Evolutionary conservation across 2,329 filamentous ascomycete species (phyloP).

Genomic region (Trichoderma polysporum): DNA sequence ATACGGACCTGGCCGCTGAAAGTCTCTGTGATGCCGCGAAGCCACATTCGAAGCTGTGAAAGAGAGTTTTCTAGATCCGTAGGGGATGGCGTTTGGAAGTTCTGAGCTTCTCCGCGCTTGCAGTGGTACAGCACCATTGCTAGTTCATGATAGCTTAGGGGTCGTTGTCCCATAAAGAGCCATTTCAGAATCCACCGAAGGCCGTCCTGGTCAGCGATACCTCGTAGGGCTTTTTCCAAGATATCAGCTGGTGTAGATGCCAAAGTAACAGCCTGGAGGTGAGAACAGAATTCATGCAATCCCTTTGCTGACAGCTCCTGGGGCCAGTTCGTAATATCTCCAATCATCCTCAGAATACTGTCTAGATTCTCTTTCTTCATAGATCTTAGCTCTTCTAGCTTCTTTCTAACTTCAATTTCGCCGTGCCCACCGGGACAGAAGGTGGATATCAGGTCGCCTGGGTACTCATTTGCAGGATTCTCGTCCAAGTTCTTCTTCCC

Average conservation of each 20-base stretch:
- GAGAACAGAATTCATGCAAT: not conserved
- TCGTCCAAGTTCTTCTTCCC: too few species aligned
- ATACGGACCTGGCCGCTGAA: not conserved
- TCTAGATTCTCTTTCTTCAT: not conserved
- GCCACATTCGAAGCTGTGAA: not conserved
- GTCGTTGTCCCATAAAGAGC: not conserved
- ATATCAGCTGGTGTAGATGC: not conserved
- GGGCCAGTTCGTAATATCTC: not conserved
- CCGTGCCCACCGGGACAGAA: not conserved
- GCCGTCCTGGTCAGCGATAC: not conserved
- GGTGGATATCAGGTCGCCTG: not conserved
- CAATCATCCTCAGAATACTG: not conserved
- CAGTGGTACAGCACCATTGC: not conserved
- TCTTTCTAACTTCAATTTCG: not conserved
- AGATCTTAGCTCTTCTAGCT: not conserved
- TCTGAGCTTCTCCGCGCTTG: not conserved
- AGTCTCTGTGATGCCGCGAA: not conserved
- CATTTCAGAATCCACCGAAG: not conserved
- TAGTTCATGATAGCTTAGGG: not conserved
- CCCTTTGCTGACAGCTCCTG: not conserved
- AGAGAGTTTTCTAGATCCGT: not conserved
- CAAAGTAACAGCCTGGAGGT: not conserved
- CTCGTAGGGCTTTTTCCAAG: not conserved
- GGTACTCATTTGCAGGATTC: not conserved
- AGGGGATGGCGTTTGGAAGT: not conserved